Evolutionary conservation across 1,284 basidiomycete species (phyloP).

Genomic region (Taiwanofungus camphoratus): DNA sequence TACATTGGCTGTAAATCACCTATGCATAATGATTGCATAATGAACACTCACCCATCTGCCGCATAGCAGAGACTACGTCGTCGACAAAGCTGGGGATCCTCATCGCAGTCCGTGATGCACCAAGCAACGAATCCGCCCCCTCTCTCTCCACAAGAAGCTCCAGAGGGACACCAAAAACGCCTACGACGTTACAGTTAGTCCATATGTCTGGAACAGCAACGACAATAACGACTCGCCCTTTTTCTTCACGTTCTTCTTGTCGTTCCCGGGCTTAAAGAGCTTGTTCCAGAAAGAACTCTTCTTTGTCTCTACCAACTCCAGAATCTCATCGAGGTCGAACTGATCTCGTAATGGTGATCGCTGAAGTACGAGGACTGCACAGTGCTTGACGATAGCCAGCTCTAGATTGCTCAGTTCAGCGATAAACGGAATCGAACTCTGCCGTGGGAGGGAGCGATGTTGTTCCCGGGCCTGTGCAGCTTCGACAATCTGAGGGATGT

Average conservation of each 20-base stretch:
- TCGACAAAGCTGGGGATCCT: conserved; percentile 97
- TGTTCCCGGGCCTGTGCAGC: conserved; percentile 88
- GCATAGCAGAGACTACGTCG: conserved; percentile 96
- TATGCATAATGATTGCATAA: conserved; percentile 5
- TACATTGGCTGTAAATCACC: too few species aligned
- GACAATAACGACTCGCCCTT: conserved; percentile 58
- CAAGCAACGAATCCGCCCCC: conserved; percentile 89
- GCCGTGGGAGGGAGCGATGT: conserved; percentile 69
- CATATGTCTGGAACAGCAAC: conserved; percentile 1
- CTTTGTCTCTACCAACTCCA: conserved; percentile 90
- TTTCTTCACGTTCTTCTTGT: conserved; percentile 86
- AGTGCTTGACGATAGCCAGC: conserved; percentile 88
- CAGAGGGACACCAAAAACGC: conserved; percentile 90
- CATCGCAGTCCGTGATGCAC: conserved; percentile 81
- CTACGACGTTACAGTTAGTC: conserved; percentile 24
- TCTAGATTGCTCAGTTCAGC: conserved; percentile 84
- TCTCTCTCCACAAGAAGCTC: conserved; percentile 94
- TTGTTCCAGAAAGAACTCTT: conserved; percentile 98
- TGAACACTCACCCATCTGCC: conserved; percentile 88
- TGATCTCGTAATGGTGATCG: conserved; percentile 77
- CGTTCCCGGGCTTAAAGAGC: conserved; percentile 86
- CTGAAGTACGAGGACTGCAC: conserved; percentile 78
- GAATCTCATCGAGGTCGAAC: conserved; percentile 86
- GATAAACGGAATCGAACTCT: conserved; percentile 74
- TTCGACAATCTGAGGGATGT: conserved; percentile 91